Evolutionary conservation across 306 rosid species (phyloP), one percentile per base, ranked within the genome.

Genomic region (Cucurbita maxima): DNA sequence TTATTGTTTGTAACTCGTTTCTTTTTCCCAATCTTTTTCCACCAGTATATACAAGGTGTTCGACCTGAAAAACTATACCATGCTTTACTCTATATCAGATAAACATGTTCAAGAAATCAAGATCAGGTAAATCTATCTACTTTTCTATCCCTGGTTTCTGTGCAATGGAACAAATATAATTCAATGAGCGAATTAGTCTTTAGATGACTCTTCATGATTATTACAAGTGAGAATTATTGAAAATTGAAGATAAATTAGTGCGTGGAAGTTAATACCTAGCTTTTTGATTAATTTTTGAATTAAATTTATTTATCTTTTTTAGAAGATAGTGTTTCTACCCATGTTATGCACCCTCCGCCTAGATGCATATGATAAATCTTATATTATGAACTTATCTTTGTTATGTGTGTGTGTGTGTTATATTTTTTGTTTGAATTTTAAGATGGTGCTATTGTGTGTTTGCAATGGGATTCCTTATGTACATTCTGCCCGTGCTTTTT

Each of bases 11-110:
- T 75, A 53, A 77, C 77, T 43, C 52, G 4, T 55, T 73, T 43
- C 38, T 20, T 75, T 47, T 37, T 14, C 38, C n/a, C 60, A 14
- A 40, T 41, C 60, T 81, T 55, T 75, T 58, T 63, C 43, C 70
- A 54, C 80, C 92, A 92, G 97, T 66, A 79, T 92, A 87, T 92
- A 92, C 90, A 92, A 92, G 85, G 94, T 92, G 79, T 92, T 92
- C 71, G 97, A 92, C 77, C 88, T 92, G 75, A 92, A 89, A 81
- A 92, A 92, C 89, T 92, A 92, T 54, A 86, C 89, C 18, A 82
- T 92, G 97, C 85, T 92, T 41, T 92, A 92, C 88, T 87, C 97
- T 12, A 92, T 92, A 76, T 85, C 94, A 12, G 97, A 92, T 83
- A 87, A 84, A 76, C 75, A 86, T 76, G 94, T 92, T 59, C 97